phyloP scores from a whole-genome alignment of 1,284 basidiomycete genomes.

The Austroboletus novae-zelandiae region DNA sequence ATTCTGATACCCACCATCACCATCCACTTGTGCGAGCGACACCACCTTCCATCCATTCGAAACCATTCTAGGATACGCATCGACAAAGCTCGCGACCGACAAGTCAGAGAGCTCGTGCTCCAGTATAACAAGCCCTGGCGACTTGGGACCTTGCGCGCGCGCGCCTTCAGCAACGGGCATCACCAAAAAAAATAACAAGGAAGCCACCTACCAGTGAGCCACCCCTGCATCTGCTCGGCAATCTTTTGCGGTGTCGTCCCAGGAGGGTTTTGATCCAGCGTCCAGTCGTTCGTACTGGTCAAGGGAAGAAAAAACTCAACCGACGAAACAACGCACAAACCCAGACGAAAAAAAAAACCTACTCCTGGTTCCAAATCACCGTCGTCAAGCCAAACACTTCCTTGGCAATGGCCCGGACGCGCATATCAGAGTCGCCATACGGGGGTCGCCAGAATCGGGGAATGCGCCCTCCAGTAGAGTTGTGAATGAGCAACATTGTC shows the following conservation, averaged over 20 bases:
- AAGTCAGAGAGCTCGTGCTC: conserved; percentile 77
- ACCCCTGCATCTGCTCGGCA: conserved; percentile 46
- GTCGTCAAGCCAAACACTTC: conserved; percentile 69
- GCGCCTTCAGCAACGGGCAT: conserved; percentile 8
- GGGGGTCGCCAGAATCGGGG: conserved; percentile 78
- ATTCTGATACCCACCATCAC: conserved; percentile 56
- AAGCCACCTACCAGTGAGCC: conserved; percentile 51
- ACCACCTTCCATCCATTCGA: conserved; percentile 64
- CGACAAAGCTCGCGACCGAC: conserved; percentile 68
- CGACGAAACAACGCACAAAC: neutral
- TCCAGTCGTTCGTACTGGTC: conserved; percentile 67
- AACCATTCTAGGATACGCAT: conserved; percentile 62
- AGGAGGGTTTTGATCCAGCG: conserved; percentile 38
- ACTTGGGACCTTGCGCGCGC: conserved; percentile 53
- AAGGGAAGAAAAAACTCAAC: conserved; percentile 7
- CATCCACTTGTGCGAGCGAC: conserved; percentile 53
- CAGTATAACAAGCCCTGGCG: conserved; percentile 74
- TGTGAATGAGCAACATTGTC: conserved; percentile 80
- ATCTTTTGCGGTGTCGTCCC: conserved; percentile 44
- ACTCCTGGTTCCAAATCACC: conserved; percentile 83
- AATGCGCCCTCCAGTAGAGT: conserved; percentile 73
- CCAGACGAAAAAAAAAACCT: conserved; percentile 20
- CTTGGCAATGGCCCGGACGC: conserved; percentile 71
- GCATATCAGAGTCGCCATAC: conserved; percentile 73
- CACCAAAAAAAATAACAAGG: neutral